phyloP scores from a whole-genome alignment of 2,329 filamentous ascomycete genomes.

The Stagonosporopsis rhizophila region DNA sequence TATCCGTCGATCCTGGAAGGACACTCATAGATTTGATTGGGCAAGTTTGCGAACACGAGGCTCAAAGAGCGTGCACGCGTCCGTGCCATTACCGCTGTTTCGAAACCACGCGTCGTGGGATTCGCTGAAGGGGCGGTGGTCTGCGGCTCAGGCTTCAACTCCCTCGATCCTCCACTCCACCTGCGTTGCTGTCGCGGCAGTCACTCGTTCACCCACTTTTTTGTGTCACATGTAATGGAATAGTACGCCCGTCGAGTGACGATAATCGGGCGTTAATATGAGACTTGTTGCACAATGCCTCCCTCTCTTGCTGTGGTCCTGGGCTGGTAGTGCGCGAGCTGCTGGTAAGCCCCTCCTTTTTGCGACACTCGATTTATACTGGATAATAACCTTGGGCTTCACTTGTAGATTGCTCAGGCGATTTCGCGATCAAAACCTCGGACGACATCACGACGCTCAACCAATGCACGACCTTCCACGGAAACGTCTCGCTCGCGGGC shows the following conservation, averaged over 20 bases:
- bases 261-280: constrained; percentile 12
- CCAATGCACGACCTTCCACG: constrained; percentile 26
- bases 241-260: constrained; percentile 2
- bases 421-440: constrained; percentile 25
- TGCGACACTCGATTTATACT: not conserved
- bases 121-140: constrained; percentile 7
- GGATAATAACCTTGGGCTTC: constrained; percentile 4
- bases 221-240: constrained; percentile 8
- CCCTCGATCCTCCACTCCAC: constrained; percentile 5
- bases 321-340: constrained; percentile 6
- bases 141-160: constrained; percentile 3
- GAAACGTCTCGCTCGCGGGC: constrained; percentile 26
- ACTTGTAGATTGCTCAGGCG: constrained; percentile 25
- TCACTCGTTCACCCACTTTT: constrained; percentile 8
- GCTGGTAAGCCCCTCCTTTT: constrained; percentile 3
- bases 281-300: constrained; percentile 14
- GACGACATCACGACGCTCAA: constrained; percentile 25
- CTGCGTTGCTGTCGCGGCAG: constrained; percentile 3
- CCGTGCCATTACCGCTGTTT: constrained; percentile 5
- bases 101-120: constrained; percentile 15
- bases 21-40: constrained; percentile 2
- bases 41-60: constrained; percentile 2
- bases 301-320: constrained; percentile 8
- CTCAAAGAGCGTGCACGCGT: not conserved
- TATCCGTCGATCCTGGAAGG: constrained; percentile 7